Conservation (phyloP, 768 basidiomycete genomes). For the Phlegmacium glaucopus region DNA sequence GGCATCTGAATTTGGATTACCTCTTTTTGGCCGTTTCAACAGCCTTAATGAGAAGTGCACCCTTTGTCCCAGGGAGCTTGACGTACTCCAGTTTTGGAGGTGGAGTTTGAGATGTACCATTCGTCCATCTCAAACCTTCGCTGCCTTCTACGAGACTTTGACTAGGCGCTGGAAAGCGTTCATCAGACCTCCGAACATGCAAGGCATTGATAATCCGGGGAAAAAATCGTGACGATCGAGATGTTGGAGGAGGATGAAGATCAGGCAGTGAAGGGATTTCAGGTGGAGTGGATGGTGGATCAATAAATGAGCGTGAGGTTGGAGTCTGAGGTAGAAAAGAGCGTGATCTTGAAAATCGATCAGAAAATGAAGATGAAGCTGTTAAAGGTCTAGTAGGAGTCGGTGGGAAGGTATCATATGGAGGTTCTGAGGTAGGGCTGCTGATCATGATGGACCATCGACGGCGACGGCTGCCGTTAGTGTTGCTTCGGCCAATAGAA, state of each 20-base stretch:
- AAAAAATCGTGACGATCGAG: constrained; percentile 61
- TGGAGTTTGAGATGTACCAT: constrained; percentile 48
- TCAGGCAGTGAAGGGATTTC: constrained; percentile 16
- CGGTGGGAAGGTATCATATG: constrained; percentile 12
- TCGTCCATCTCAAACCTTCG: constrained; percentile 23
- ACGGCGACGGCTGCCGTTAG: constrained; percentile 45
- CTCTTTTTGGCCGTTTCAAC: constrained; percentile 91
- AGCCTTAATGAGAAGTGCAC: constrained; percentile 77
- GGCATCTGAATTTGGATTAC: constrained; percentile 25
- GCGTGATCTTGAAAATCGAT: constrained; percentile 34
- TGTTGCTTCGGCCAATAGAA: constrained; percentile 23
- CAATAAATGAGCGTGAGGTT: constrained; percentile 17
- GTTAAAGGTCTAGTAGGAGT: constrained; percentile 24
- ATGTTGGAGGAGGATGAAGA: constrained; percentile 24
- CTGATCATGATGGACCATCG: constrained; percentile 59
- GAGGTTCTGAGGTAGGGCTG: constrained; percentile 18
- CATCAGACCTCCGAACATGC: constrained; percentile 54
- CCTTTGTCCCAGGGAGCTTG: constrained; percentile 89
- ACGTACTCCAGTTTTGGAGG: constrained; percentile 89
- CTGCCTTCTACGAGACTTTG: constrained; percentile 27
- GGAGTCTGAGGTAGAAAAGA: constrained; percentile 33
- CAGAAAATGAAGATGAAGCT: constrained; percentile 20
- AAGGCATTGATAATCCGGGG: constrained; percentile 69
- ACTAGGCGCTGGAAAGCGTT: constrained; percentile 37
- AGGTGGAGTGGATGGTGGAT: constrained; percentile 13